Conservation (phyloP, 768 basidiomycete species). For the Amanita rubescens region DNA sequence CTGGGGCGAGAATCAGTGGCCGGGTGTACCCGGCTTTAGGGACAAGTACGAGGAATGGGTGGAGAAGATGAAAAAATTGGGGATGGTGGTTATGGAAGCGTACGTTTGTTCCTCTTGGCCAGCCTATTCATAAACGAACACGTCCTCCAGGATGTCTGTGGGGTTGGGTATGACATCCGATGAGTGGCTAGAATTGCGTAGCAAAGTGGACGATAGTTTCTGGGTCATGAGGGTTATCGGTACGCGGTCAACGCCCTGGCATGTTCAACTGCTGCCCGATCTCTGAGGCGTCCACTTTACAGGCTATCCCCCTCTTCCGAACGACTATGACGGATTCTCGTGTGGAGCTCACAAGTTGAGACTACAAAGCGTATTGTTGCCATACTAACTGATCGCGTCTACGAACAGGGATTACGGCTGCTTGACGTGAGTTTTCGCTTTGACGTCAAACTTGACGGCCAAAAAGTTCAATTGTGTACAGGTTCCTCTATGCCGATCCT, state of each 20-base stretch:
- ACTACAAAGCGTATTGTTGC: background rate
- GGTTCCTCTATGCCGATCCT: slow-evolving; percentile 82
- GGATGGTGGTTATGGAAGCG: slow-evolving; percentile 83
- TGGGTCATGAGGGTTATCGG: slow-evolving; percentile 88
- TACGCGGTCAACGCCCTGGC: no score
- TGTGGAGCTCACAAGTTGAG: slow-evolving; percentile 82
- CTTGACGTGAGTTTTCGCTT: slow-evolving; percentile 50
- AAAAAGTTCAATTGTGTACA: slow-evolving; percentile 18
- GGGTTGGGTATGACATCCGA: slow-evolving; percentile 67
- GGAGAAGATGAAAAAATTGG: slow-evolving; percentile 79
- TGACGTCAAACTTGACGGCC: background rate
- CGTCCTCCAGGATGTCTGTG: slow-evolving; percentile 70
- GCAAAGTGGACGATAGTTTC: slow-evolving; percentile 75
- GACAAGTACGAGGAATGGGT: slow-evolving; percentile 69
- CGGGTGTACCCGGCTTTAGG: slow-evolving; percentile 47
- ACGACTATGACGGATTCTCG: slow-evolving; percentile 73
- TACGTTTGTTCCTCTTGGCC: no score
- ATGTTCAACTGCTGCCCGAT: background rate
- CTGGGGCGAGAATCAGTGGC: slow-evolving; percentile 90
- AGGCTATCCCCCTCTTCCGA: slow-evolving; percentile 86
- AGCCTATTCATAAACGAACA: no score
- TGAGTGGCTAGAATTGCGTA: slow-evolving; percentile 65
- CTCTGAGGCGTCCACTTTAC: background rate
- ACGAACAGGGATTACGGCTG: slow-evolving; percentile 78
- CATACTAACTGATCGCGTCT: background rate